These are phyloP conservation scores for Vanderwaltozyma tropicalis DNA, from an alignment of 805 yeast genomes.

Conservation along the genomic window DNA sequence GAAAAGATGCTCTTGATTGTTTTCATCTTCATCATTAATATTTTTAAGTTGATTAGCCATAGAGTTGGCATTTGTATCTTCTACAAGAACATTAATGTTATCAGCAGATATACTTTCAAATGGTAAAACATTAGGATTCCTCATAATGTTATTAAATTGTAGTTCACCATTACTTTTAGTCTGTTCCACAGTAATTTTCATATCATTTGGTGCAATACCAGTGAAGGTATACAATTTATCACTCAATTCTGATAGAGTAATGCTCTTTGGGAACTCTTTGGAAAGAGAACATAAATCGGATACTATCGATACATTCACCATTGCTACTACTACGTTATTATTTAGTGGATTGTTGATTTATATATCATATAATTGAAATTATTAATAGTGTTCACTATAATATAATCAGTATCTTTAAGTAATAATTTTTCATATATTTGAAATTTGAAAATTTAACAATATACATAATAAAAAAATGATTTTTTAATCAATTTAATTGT, in stretches of 20 bases:
- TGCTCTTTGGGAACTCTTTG: constrained; percentile 10
- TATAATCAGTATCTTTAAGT: too few species aligned
- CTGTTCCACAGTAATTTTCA: constrained; percentile 11
- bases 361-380: not conserved
- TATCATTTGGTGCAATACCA: constrained; percentile 21
- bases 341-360: not conserved
- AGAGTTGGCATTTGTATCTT: constrained; percentile 45
- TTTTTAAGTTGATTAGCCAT: constrained; percentile 33
- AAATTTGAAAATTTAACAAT: too few species aligned
- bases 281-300: constrained; percentile 16
- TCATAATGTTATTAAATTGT: not conserved
- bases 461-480: too few species aligned
- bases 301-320: constrained; percentile 3
- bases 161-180: not conserved
- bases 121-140: not conserved
- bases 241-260: constrained; percentile 13
- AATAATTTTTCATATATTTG: too few species aligned
- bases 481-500: too few species aligned
- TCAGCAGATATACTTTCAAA: not conserved
- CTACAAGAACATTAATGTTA: constrained; percentile 33
- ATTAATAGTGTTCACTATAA: too few species aligned
- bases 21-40: constrained; percentile 2
- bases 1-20: constrained; percentile 10
- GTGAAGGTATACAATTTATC: constrained; percentile 17
- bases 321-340: too few species aligned